Percentiles rank a stretch among this genome's conserved stretches.
These are phyloP conservation scores for Exophiala lecanii-corni DNA, from an alignment of 2,329 filamentous ascomycete species.

Conservation along the genomic window DNA sequence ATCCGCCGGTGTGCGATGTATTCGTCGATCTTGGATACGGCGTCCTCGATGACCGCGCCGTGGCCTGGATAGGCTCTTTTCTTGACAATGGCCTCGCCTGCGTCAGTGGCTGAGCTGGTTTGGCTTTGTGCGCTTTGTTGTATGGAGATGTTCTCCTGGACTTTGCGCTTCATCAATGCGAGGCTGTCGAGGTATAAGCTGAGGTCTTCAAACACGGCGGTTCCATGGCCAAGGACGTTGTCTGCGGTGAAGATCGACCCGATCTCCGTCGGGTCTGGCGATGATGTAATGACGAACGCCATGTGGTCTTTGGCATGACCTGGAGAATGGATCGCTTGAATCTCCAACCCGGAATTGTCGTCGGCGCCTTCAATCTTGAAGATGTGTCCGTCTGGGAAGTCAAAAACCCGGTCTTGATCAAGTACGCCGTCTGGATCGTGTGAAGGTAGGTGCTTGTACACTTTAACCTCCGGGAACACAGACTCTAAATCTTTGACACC, in stretches of 20 bases:
- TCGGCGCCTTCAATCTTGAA: conserved; percentile 36
- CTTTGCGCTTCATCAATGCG: conserved; percentile 53
- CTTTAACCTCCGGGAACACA: conserved; percentile 53
- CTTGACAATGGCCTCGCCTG: conserved; percentile 10
- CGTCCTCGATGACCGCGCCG: conserved; percentile 71
- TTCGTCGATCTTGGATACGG: conserved; percentile 66
- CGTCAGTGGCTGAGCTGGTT: not conserved
- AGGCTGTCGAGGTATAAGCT: conserved; percentile 64
- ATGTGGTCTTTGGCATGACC: conserved; percentile 83
- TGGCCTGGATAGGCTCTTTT: conserved; percentile 83
- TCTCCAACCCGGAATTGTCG: conserved; percentile 48
- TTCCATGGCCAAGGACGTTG: conserved; percentile 83
- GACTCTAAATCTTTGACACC: conserved; percentile 67
- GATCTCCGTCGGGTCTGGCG: conserved; percentile 50
- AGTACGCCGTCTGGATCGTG: conserved; percentile 54
- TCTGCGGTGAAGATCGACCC: conserved; percentile 84
- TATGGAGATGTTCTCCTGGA: conserved; percentile 2
- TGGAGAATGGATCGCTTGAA: conserved; percentile 63
- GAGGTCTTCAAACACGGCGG: conserved; percentile 78
- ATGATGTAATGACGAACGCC: conserved; percentile 61
- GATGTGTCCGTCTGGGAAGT: conserved; percentile 33
- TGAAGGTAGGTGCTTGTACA: conserved; percentile 39
- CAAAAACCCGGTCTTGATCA: conserved; percentile 50
- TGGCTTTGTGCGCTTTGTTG: not conserved
- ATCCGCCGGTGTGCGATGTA: conserved; percentile 78